Conservation (phyloP, 2,329 filamentous ascomycete species). For the Fusarium hainanense region DNA sequence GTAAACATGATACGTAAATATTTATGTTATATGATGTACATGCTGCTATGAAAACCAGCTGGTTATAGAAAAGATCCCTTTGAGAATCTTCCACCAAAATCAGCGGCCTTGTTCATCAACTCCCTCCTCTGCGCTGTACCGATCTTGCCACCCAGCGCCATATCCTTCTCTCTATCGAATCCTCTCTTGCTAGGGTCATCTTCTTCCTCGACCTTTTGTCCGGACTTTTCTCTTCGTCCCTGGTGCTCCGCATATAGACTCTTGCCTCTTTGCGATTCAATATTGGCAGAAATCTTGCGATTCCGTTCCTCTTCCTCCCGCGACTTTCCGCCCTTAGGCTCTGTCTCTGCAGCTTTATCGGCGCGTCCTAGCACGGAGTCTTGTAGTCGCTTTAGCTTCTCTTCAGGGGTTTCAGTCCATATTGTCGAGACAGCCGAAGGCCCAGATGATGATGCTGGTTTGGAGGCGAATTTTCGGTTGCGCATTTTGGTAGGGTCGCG, state of each 20-base stretch:
- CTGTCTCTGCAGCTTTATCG: slow-evolving; percentile 54
- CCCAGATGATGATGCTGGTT: slow-evolving; percentile 54
- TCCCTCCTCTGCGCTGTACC: slow-evolving; percentile 79
- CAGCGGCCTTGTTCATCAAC: slow-evolving; percentile 79
- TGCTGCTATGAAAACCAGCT: background rate
- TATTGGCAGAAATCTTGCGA: slow-evolving; percentile 59
- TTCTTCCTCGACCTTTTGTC: slow-evolving; percentile 67
- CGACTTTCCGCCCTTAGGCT: slow-evolving; percentile 55
- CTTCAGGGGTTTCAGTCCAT: slow-evolving; percentile 92
- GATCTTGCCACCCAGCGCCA: slow-evolving; percentile 79
- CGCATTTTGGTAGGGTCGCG: slow-evolving; percentile 86
- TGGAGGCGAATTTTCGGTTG: slow-evolving; percentile 83
- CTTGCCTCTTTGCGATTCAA: slow-evolving; percentile 65
- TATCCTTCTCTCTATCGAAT: slow-evolving; percentile 95
- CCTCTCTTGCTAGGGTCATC: slow-evolving; percentile 91
- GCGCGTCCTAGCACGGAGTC: slow-evolving; percentile 83
- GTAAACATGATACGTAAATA: background rate
- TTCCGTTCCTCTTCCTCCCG: slow-evolving; percentile 67
- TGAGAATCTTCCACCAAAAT: slow-evolving; percentile 84
- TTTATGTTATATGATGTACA: background rate
- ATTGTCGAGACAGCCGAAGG: slow-evolving; percentile 68
- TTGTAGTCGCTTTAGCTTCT: slow-evolving; percentile 83
- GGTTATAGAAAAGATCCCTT: slow-evolving; percentile 73
- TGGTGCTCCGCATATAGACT: slow-evolving; percentile 70
- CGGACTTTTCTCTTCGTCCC: slow-evolving; percentile 46